Percentiles rank a stretch among this genome's conserved stretches.
Evolutionary conservation across 345 rosid genomes (phyloP).

Genomic region (Clarkia xantiana): DNA sequence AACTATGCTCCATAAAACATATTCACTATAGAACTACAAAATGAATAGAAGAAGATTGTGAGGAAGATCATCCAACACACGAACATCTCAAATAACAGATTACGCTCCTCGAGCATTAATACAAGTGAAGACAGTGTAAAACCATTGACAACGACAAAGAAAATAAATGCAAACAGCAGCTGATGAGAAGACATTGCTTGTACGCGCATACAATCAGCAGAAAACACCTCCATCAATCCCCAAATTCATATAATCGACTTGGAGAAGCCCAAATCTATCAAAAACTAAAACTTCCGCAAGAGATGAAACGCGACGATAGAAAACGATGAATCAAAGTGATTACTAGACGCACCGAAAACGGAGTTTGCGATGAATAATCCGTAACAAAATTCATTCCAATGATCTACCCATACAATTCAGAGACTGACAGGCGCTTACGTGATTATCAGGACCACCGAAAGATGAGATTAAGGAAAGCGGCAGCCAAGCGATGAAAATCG

Average conservation of each 20-base stretch:
- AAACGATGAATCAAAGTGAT: background rate
- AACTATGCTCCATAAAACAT: too few species aligned
- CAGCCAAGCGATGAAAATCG: too few species aligned
- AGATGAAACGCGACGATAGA: background rate
- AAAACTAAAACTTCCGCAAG: background rate
- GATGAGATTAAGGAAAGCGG: too few species aligned
- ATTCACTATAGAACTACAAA: too few species aligned
- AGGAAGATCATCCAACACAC: too few species aligned
- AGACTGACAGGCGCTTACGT: too few species aligned
- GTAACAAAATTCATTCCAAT: slow-evolving; percentile 22
- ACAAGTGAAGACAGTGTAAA: background rate
- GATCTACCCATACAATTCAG: slow-evolving; percentile 15
- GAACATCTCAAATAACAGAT: too few species aligned
- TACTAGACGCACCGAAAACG: slow-evolving; percentile 18
- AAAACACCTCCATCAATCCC: slow-evolving; percentile 9
- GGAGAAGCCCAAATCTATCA: background rate
- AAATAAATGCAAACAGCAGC: background rate
- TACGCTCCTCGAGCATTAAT: background rate
- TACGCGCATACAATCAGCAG: slow-evolving; percentile 23
- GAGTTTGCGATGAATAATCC: slow-evolving; percentile 13
- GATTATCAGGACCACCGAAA: too few species aligned
- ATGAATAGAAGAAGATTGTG: too few species aligned
- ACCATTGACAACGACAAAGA: background rate
- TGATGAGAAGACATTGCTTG: slow-evolving; percentile 15
- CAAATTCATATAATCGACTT: slow-evolving; percentile 5